Evolutionary conservation across 2,329 filamentous ascomycete genomes (phyloP), one percentile per base, ranked within the genome.

Genomic region (Calonectria pteridis): DNA sequence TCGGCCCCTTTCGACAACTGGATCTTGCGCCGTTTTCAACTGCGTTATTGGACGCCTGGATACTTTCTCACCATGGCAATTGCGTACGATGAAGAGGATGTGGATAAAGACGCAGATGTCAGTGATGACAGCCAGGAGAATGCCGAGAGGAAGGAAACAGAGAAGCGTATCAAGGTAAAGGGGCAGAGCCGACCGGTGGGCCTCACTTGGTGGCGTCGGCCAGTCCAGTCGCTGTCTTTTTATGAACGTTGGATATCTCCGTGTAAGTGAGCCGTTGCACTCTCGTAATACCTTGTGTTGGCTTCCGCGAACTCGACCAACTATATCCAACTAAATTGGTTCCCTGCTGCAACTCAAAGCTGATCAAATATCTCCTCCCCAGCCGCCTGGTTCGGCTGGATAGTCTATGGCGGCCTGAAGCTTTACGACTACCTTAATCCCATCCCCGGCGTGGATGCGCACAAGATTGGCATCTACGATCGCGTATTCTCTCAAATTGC

Each of bases 131-230:
- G 51, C 20, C 28, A 49, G n/a, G 23, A 69, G 10, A n/a, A 28
- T 43, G 26, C 1, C 18, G 31, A 55, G 10, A 26, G 29, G 6
- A 40, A 33, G 35, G 53, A 49, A 16, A 6, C 14, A 20, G 51
- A 55, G 13, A 68, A 64, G n/a, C 3, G n/a, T 29, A n/a, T 28
- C 18, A n/a, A 69, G 14, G 43, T 33, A 5, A 43, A 28, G 16
- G 33, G n/a, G 3, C 28, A 62, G 14, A 74, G 71, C 9, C 72
- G 37, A 7, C 29, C 82, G 6, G 81, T 82, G 7, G 84, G 77
- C 1, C 83, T 85, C 51, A 73, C 82, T 7, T 85, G 82, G 81
- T 84, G 84, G 82, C 81, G 83, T 71, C 77, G 77, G 28, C 82
- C 83, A 3, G 51, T 46, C 2, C 71, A 69, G 10, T 76, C 79